Evolutionary conservation across 2,329 filamentous ascomycete genomes (phyloP).

Genomic region (Alternaria sp.): DNA sequence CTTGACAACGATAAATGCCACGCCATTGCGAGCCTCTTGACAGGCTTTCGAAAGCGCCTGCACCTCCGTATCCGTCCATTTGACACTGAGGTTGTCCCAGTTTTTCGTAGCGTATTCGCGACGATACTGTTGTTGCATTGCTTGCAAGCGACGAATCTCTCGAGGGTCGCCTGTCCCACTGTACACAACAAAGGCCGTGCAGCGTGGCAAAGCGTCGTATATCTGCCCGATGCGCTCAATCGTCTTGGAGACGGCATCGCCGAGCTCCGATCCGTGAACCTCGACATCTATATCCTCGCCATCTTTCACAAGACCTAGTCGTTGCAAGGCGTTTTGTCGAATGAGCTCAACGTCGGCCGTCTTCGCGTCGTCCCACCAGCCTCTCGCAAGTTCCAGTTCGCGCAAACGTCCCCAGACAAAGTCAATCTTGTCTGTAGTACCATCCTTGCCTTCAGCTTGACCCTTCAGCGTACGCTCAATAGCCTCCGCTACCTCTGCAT

Average conservation of each 20-base stretch:
- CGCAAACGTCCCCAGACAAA: slow-evolving; percentile 70
- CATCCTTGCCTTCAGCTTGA: slow-evolving; percentile 52
- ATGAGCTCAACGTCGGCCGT: slow-evolving; percentile 48
- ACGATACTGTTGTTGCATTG: slow-evolving; percentile 64
- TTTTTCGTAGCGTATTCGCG: slow-evolving; percentile 67
- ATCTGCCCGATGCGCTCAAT: slow-evolving; percentile 61
- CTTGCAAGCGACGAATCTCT: slow-evolving; percentile 64
- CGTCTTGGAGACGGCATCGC: slow-evolving; percentile 59
- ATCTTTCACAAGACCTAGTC: slow-evolving; percentile 33
- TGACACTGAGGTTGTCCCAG: slow-evolving; percentile 69
- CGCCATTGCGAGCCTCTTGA: slow-evolving; percentile 64
- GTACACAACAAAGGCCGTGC: slow-evolving; percentile 69
- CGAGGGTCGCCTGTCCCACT: slow-evolving; percentile 70
- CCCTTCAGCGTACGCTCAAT: slow-evolving; percentile 63
- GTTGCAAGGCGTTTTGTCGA: slow-evolving; percentile 38
- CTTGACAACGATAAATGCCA: slow-evolving; percentile 68
- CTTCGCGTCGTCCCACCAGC: slow-evolving; percentile 66
- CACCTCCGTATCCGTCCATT: slow-evolving; percentile 71
- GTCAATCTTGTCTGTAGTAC: slow-evolving; percentile 64
- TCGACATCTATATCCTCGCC: slow-evolving; percentile 32
- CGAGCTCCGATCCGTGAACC: slow-evolving; percentile 48
- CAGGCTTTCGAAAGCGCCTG: slow-evolving; percentile 66
- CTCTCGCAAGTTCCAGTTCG: slow-evolving; percentile 66
- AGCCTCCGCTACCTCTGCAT: slow-evolving; percentile 65
- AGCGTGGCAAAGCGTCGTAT: slow-evolving; percentile 64